Evolutionary conservation across 352 stramenopile genomes (phyloP), one percentile per base, ranked within the genome.

Genomic region (Globisporangium mamillatum): DNA sequence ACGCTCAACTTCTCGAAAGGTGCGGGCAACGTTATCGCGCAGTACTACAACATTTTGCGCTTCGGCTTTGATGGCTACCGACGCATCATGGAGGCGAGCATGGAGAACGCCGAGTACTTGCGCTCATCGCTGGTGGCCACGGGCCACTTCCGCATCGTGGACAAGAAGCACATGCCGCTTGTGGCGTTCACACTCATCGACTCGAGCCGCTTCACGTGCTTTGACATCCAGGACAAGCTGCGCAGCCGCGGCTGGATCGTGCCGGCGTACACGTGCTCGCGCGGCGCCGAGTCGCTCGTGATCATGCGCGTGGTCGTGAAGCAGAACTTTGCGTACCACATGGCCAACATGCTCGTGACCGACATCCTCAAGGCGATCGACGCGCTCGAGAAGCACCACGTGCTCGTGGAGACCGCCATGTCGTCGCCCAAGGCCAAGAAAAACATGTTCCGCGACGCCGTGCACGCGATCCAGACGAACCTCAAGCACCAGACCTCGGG

Each of bases 1-100:
- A 98, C 93, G 64, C 87, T 98, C 44, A 98, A 98, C 81, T 98
- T 98, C 60, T 96, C 85, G 58, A 95, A 97, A 72, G 91, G 92
- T 29, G 93, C 93, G 0, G 85, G 89, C 44, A 96, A 94, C 62
- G 89, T 97, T 36, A 71, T 97, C 12, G 88, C 87, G 18, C 90
- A 98, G 76, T 97, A 97, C 74, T 98, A 98, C 81, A 97, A 98
- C 80, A 92, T 98, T 64, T 67, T 98, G 64, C 90, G 93, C 27
- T 92, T 98, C 61, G 93, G 93, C 46, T 92, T 89, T 53, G 84
- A 97, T 9, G 93, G 93, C 60, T 98, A 97, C 79, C 80, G 74
- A 18, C 74, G 67, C 54, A 97, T 97, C 70, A 93, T 97, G 82
- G 79, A 95, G 61, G 86, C 90, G n/a, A 93, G 86, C 63, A 95